Evolutionary conservation across 495 filamentous ascomycete genomes (phyloP), one percentile per base, ranked within the genome.

Genomic region (Evernia prunastri): DNA sequence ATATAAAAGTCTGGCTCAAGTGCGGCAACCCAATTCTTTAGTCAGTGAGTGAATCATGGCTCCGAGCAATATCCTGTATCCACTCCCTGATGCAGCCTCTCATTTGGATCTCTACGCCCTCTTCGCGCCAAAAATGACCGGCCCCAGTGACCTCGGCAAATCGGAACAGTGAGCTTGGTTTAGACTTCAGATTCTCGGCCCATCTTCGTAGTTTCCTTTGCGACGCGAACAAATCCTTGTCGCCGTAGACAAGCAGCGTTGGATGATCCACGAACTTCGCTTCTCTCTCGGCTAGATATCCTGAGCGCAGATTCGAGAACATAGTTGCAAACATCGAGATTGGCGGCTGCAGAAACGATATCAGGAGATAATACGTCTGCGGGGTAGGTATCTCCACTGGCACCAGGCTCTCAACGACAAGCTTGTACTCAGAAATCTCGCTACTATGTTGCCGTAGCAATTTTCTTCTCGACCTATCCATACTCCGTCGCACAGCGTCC

Each of bases 91-190:
- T 63, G 18, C 69, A 67, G 36, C 67, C 68, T 69, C 76, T 80
- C 67, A 92, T 76, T 65, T 80, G 75, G 45, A 70, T 66, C 68
- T 82, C 76, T n/a, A 81, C 86, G 7, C 84, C 86, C 8, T 80
- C 70, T 68, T 93, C 88, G 29, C 77, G 72, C 90, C 91, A 96
- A 69, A 96, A 96, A 75, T 96, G 92, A 5, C 88, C 90, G 12
- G 88, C 92, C 8, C 82, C 83, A 25, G 75, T 72, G 53, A 96
- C 80, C 69, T 89, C 84, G 36, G 79, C 76, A 61, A 74, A 78
- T 9, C 72, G 71, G 62, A 87, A 88, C 57, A 66, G 72, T 40
- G 74, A 76, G 33, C 68, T 73, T 17, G 58, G 37, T 51, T 59
- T 63, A 11, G 65, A 67, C 8, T 71, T 64, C 64, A 95, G 75